Evolutionary conservation across 2,329 filamentous ascomycete genomes (phyloP), one percentile per base, ranked within the genome.

Genomic region (Neurospora sp.): DNA sequence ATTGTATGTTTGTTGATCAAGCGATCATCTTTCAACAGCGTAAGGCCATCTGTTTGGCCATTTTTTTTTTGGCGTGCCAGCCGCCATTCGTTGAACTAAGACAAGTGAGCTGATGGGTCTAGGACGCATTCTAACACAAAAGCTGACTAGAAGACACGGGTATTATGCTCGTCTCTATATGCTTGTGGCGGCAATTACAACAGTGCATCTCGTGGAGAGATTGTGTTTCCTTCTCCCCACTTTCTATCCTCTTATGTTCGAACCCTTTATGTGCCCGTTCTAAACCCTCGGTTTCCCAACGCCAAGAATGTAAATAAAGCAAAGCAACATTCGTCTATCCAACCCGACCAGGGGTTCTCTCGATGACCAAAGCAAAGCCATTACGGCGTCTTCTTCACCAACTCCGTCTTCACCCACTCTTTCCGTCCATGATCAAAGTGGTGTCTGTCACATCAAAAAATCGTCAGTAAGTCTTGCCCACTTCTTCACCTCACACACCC

Each of bases 391-490:
- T 36, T 62, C 15, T 62, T 17, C 2, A 10, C 52, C 52, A 62
- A 62, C 15, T 62, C 52, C 13, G 52, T 62, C 52, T 62, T 62
- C 15, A 62, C 52, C 52, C 52, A 62, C 23, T 62, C 8, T 10
- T 62, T 62, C 28, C 52, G 52, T 33, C 52, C 52, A 62, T 62
- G 52, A 10, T 62, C 52, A 36, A 62, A 62, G 23, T 62, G 15
- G 28, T 62, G 52, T 62, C 28, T 52, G 68, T 38, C 28, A 68
- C 62, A 42, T 19, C 13, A 67, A 68, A n/a, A 62, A n/a, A 62
- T 33, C 9, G 75, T 75, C 69, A 77, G 75, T 36, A 11, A 67
- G 62, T 38, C 23, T 17, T 11, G 9, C n/a, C 42, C 1, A 43
- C 42, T n/a, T 43, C 8, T 9, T 10, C 38, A 33, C 33, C 33